These are phyloP conservation scores for Saccharomycopsis hybrid DNA, from an alignment of 1,139 yeast species.

Conservation along the genomic window DNA sequence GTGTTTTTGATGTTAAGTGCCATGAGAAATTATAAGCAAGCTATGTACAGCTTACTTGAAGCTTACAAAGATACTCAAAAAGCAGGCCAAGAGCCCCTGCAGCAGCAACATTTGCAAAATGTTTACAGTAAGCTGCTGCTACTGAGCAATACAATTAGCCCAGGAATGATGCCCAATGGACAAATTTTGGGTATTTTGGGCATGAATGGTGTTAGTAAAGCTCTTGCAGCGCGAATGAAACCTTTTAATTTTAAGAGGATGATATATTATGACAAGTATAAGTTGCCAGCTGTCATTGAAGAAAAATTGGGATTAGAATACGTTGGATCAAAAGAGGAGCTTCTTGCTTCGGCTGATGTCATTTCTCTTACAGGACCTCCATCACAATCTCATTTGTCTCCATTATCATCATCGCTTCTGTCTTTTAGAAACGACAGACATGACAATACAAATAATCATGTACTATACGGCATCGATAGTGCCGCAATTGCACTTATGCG, in stretches of 20 bases:
- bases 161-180: slow-evolving; percentile 57
- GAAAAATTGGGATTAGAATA: slow-evolving; percentile 39
- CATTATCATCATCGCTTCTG: slow-evolving; percentile 46
- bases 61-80: slow-evolving; percentile 50
- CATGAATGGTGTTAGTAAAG: slow-evolving; percentile 72
- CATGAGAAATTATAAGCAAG: slow-evolving; percentile 53
- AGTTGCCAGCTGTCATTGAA: slow-evolving; percentile 48
- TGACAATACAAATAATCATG: no score
- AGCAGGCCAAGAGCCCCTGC: slow-evolving; percentile 24
- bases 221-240: slow-evolving; percentile 50
- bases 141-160: no score
- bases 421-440: slow-evolving; percentile 48
- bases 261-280: slow-evolving; percentile 53
- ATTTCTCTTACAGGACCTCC: no score
- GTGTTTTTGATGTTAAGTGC: slow-evolving; percentile 59
- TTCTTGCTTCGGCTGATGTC: slow-evolving; percentile 48
- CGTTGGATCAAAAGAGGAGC: slow-evolving; percentile 50
- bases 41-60: slow-evolving; percentile 39
- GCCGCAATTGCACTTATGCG: no score
- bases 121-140: no score
- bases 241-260: slow-evolving; percentile 60
- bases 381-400: no score
- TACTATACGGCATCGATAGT: no score
- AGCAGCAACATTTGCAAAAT: no score
- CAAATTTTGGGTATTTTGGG: slow-evolving; percentile 63